phyloP scores from a whole-genome alignment of 2,329 filamentous ascomycete genomes.

The Aspergillus intermedius region DNA sequence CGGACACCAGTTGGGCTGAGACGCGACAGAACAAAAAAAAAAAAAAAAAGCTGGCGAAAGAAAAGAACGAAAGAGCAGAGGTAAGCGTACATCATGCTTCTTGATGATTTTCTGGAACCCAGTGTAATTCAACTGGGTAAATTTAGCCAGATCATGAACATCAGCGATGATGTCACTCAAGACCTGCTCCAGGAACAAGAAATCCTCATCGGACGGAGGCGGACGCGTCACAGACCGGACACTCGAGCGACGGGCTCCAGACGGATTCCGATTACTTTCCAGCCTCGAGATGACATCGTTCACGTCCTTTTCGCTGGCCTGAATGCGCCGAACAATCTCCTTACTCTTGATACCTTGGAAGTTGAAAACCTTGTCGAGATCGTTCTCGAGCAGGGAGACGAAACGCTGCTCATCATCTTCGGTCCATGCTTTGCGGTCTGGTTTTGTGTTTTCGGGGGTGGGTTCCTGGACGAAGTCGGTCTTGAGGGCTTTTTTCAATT shows the following conservation, averaged over 20 bases:
- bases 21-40: not conserved
- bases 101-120: constrained; percentile 99
- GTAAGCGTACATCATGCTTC: constrained; percentile 77
- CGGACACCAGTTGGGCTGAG: not conserved
- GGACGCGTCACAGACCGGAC: constrained; percentile 12
- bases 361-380: constrained; percentile 95
- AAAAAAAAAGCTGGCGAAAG: not conserved
- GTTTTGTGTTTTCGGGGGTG: constrained; percentile 40
- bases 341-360: constrained; percentile 97
- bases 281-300: constrained; percentile 74
- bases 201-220: constrained; percentile 76
- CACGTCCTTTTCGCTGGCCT: constrained; percentile 81
- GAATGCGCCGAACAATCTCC: constrained; percentile 88
- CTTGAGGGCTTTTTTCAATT: constrained; percentile 81
- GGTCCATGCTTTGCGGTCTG: constrained; percentile 64
- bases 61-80: too few relatives aligned
- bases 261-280: constrained; percentile 47
- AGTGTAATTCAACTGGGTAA: constrained; percentile 96
- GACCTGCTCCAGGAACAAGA: constrained; percentile 86
- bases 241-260: constrained; percentile 27
- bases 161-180: constrained; percentile 97
- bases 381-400: constrained; percentile 75
- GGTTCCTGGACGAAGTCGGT: constrained; percentile 55
- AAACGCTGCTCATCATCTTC: constrained; percentile 90
- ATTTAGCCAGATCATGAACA: constrained; percentile 95